phyloP scores from a whole-genome alignment of 2,329 filamentous ascomycete genomes.

The Botrytis squamosa region DNA sequence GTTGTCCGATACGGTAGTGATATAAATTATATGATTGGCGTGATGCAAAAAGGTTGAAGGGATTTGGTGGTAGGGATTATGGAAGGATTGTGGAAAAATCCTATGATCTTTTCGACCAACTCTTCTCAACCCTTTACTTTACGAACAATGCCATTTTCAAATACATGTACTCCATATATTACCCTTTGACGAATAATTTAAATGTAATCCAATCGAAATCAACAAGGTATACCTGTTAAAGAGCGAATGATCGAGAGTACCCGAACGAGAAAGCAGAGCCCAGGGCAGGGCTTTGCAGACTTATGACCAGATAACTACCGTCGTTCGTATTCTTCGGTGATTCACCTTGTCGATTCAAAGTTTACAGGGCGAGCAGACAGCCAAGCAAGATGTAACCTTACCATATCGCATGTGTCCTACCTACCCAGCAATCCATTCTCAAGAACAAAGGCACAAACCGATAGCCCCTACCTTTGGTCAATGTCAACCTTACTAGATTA shows the following conservation, averaged over 20 bases:
- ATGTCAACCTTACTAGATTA: constrained; percentile 1
- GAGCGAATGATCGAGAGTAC: not conserved
- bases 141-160: not conserved
- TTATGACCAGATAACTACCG: not conserved
- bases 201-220: not conserved
- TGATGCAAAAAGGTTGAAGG: not conserved
- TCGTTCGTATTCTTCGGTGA: not conserved
- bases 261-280: not conserved
- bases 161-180: not conserved
- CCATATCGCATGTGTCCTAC: not conserved
- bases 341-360: not conserved
- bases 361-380: not conserved
- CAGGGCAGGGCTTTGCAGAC: not conserved
- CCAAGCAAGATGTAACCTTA: not conserved
- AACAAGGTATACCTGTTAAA: not conserved
- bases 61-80: not conserved
- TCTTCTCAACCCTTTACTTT: not conserved
- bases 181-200: not conserved
- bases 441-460: not conserved
- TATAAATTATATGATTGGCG: constrained; percentile 7
- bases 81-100: constrained; percentile 8
- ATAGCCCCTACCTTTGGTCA: constrained; percentile 1
- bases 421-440: not conserved
- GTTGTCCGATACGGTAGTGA: not conserved
- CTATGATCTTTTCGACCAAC: not conserved